Evolutionary conservation across 257 asterid species (phyloP), one percentile per base, ranked within the genome.

Genomic region (Lycium ferocissimum): DNA sequence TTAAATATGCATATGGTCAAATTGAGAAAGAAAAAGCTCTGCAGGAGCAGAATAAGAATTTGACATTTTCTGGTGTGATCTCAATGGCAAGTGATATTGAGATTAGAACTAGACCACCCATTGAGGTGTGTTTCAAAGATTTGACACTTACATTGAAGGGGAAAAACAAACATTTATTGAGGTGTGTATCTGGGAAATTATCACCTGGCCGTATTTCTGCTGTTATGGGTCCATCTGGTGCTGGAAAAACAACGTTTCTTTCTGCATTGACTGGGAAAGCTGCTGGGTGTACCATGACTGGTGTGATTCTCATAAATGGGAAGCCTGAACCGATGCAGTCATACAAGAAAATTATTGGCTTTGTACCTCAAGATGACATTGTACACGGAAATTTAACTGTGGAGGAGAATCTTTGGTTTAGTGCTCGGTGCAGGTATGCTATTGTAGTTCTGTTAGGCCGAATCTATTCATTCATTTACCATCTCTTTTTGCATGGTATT

Each of bases 201-300:
- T 87, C 89, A 65, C 99, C 99, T 1, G 98, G 99, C 69, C 97
- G 90, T 85, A 96, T 97, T 58, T 95, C 99, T 47, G 99, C 99
- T 49, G 96, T 97, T 65, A 97, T 97, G 99, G 99, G 99, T 17
- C 99, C 99, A 43, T 97, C 99, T 1, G 99, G 99, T 70, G 98
- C 99, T 47, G 99, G 99, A 54, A 97, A 97, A 87, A 97, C 99
- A 7, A 97, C 99, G 0, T 97, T 97, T 88, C 95, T 97, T 49
- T 97, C 99, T 54, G 99, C 99, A 70, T 86, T 97, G 92, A 92
- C 95, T 0, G 98, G 99, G 85, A 97, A 93, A 87, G 98, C 97
- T 80, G 85, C 98, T n/a, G 99, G 98, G 6, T 95, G 98, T 91
- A 89, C 92, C 67, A 85, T 89, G 84, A 92, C 91, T 2, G 99